These are phyloP conservation scores for Trematosphaeria pertusa DNA, from an alignment of 2,329 filamentous ascomycete species.

Conservation along the genomic window DNA sequence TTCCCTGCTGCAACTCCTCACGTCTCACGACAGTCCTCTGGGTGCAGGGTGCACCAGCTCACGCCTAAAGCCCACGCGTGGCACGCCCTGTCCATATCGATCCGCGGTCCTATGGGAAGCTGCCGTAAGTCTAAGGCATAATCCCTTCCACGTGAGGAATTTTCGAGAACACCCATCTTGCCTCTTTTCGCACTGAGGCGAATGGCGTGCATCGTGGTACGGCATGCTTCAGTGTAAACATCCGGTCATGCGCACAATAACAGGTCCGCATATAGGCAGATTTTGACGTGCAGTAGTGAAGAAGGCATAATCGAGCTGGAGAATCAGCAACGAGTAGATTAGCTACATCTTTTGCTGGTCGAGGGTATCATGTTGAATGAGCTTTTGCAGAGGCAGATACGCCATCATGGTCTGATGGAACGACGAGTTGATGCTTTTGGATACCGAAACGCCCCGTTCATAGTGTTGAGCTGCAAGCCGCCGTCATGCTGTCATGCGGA, in stretches of 20 bases:
- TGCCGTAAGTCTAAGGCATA: slow-evolving; percentile 8
- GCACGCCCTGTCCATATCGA: slow-evolving; percentile 4
- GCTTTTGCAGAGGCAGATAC: slow-evolving; percentile 14
- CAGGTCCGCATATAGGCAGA: slow-evolving; percentile 18
- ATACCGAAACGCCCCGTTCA: slow-evolving; percentile 16
- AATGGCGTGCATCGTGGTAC: slow-evolving; percentile 8
- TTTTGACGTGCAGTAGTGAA: not conserved
- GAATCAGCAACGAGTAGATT: slow-evolving; percentile 21
- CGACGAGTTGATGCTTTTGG: slow-evolving; percentile 10
- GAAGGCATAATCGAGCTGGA: slow-evolving; percentile 11
- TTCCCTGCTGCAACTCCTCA: slow-evolving; percentile 13
- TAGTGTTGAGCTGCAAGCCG: slow-evolving; percentile 11
- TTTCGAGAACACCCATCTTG: slow-evolving; percentile 31
- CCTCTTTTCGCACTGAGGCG: no score
- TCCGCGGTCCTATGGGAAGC: slow-evolving; percentile 6
- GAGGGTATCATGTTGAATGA: slow-evolving; percentile 38
- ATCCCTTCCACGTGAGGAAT: slow-evolving; percentile 8
- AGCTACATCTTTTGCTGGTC: slow-evolving; percentile 16
- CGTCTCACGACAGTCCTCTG: slow-evolving; percentile 17
- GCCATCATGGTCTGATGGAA: slow-evolving; percentile 12
- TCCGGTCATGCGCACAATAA: slow-evolving; percentile 25
- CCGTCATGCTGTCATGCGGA: slow-evolving; percentile 23
- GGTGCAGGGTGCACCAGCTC: slow-evolving; percentile 1
- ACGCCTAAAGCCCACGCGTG: slow-evolving; percentile 7
- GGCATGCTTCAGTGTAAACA: slow-evolving; percentile 25